phyloP scores from a whole-genome alignment of 176 grass and related monocot genomes.

The Juncus inflexus region DNA sequence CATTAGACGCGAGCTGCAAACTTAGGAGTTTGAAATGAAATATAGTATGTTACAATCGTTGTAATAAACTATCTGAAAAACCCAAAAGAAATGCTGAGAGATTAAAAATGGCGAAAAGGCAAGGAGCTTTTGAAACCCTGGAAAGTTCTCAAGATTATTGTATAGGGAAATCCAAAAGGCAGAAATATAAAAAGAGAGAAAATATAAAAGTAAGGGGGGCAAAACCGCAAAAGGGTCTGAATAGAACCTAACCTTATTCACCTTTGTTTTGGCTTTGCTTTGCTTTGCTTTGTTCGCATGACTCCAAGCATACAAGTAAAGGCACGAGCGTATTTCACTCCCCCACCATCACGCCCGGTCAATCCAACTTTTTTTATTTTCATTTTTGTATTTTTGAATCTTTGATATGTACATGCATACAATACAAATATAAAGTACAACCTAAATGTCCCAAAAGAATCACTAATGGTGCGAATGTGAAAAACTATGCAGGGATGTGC shows the following conservation, averaged over 20 bases:
- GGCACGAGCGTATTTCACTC: slow-evolving; percentile 7
- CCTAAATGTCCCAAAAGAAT: too few species aligned
- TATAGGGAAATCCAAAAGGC: slow-evolving; percentile 3
- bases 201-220: slow-evolving; percentile 21
- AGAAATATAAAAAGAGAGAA: neutral
- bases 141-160: neutral
- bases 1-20: too few species aligned
- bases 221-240: slow-evolving; percentile 24
- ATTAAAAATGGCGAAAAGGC: slow-evolving; percentile 8
- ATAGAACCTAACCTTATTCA: neutral
- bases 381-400: too few species aligned
- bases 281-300: slow-evolving; percentile 9
- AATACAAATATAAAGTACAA: too few species aligned
- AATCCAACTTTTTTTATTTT: neutral
- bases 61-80: neutral
- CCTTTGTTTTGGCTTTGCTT: too few species aligned
- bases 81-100: neutral
- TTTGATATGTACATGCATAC: too few species aligned
- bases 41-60: too few species aligned
- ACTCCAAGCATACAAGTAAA: slow-evolving; percentile 5
- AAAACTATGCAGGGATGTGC: too few species aligned
- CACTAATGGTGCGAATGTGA: too few species aligned
- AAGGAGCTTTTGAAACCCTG: slow-evolving; percentile 16
- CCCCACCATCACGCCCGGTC: neutral
- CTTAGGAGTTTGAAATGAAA: too few species aligned